phyloP scores from a whole-genome alignment of 352 stramenopile species.

The Phytophthora pseudosyringae region DNA sequence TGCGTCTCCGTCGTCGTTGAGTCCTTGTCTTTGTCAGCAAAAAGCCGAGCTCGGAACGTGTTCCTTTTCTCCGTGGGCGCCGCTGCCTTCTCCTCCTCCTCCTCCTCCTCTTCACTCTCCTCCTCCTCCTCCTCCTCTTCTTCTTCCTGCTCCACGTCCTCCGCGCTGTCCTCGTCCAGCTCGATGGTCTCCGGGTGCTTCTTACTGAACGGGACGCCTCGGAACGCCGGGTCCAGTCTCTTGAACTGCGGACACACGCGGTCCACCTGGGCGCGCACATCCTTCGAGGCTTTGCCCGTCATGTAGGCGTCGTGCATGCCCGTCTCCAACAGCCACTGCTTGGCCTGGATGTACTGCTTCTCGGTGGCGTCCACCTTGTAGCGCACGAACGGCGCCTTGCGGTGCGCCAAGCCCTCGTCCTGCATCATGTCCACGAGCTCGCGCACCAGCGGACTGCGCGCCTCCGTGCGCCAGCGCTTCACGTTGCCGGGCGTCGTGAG shows the following conservation, averaged over 20 bases:
- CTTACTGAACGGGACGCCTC: constrained; percentile 29
- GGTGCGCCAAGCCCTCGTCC: constrained; percentile 29
- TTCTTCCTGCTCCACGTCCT: constrained; percentile 15
- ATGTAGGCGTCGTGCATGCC: constrained; percentile 43
- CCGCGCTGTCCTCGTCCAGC: constrained; percentile 23
- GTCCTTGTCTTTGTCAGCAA: constrained; percentile 1
- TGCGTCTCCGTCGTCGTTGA: neutral
- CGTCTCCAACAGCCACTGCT: constrained; percentile 48
- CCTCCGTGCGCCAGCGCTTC: constrained; percentile 37
- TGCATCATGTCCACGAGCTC: constrained; percentile 40
- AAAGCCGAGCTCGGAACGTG: constrained; percentile 17
- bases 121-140: constrained; percentile 13
- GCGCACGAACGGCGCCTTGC: constrained; percentile 34
- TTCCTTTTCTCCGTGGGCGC: constrained; percentile 11
- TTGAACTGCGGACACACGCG: constrained; percentile 36
- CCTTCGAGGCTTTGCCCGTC: constrained; percentile 28
- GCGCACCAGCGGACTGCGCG: constrained; percentile 19
- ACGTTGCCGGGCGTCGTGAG: constrained; percentile 42
- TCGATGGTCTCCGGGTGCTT: constrained; percentile 33
- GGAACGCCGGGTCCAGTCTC: constrained; percentile 36
- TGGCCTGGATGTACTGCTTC: constrained; percentile 48
- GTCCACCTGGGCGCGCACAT: constrained; percentile 40
- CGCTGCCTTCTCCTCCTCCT: constrained; percentile 12
- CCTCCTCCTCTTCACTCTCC: constrained; percentile 4
- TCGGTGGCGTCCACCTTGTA: constrained; percentile 44